phyloP scores from a whole-genome alignment of 2,329 filamentous ascomycete genomes.

The Fusarium denticulatum region DNA sequence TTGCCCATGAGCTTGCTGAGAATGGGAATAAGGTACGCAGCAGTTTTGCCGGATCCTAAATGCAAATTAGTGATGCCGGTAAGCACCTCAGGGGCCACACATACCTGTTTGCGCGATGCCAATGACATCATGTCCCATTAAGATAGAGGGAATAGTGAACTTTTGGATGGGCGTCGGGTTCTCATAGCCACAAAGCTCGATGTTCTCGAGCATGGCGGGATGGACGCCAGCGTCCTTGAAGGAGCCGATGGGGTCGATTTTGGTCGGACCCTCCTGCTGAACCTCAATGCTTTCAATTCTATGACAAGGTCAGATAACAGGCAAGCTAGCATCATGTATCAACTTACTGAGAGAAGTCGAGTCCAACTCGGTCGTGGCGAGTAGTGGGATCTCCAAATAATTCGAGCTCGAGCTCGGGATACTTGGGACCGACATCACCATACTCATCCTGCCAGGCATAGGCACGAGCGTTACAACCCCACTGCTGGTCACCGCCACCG shows the following conservation, averaged over 20 bases:
- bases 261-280: slow-evolving; percentile 64
- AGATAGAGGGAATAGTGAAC: slow-evolving; percentile 83
- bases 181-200: slow-evolving; percentile 75
- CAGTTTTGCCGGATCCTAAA: slow-evolving; percentile 93
- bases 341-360: slow-evolving; percentile 70
- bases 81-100: background rate
- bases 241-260: slow-evolving; percentile 60
- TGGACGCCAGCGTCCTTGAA: slow-evolving; percentile 87
- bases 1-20: slow-evolving; percentile 95
- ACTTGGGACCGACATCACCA: slow-evolving; percentile 83
- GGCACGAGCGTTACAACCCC: slow-evolving; percentile 66
- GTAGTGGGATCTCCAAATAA: slow-evolving; percentile 74
- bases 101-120: slow-evolving; percentile 88
- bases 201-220: slow-evolving; percentile 82
- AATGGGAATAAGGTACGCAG: slow-evolving; percentile 89
- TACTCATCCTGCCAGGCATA: slow-evolving; percentile 90
- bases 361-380: slow-evolving; percentile 61
- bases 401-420: slow-evolving; percentile 75
- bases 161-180: slow-evolving; percentile 87
- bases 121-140: slow-evolving; percentile 82
- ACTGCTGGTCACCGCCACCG: slow-evolving; percentile 44
- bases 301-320: slow-evolving; percentile 36
- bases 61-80: slow-evolving; percentile 5
- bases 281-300: slow-evolving; percentile 67
- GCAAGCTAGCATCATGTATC: slow-evolving; percentile 16